Conservation (phyloP, 345 rosid species). For the Sisymbrium altissimum region DNA sequence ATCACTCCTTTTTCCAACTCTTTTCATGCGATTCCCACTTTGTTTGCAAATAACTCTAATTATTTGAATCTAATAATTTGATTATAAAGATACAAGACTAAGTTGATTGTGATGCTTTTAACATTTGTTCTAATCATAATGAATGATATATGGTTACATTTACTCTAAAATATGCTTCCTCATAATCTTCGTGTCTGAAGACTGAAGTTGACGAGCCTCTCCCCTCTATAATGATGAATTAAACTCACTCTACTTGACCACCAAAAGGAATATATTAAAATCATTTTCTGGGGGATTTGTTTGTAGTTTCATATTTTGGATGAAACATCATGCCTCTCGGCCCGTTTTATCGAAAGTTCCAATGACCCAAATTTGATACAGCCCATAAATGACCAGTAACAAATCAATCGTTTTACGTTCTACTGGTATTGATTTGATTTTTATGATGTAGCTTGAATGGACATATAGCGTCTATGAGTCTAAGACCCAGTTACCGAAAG, state of each 20-base stretch:
- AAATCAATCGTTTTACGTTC: background rate
- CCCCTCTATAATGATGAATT: too few relatives aligned
- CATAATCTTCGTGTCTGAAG: background rate
- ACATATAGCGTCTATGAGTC: too few relatives aligned
- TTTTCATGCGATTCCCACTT: constrained; percentile 29
- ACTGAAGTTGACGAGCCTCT: background rate
- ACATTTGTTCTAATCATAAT: constrained; percentile 12
- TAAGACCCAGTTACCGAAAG: too few relatives aligned
- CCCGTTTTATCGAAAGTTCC: background rate
- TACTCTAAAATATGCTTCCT: background rate
- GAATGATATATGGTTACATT: background rate
- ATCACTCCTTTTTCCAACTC: background rate
- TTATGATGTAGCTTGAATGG: too few relatives aligned
- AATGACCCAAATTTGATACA: background rate
- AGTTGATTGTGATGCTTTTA: constrained; percentile 13
- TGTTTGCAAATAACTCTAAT: background rate
- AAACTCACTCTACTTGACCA: background rate
- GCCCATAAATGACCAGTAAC: constrained; percentile 1
- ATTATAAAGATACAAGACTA: background rate
- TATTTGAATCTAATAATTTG: constrained; percentile 9
- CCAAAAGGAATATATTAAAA: background rate
- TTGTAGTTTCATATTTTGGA: background rate
- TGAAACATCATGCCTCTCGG: background rate
- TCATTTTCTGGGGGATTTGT: constrained; percentile 1
- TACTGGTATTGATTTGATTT: background rate